phyloP scores from a whole-genome alignment of 352 stramenopile species.

The Pythium diclinum region DNA sequence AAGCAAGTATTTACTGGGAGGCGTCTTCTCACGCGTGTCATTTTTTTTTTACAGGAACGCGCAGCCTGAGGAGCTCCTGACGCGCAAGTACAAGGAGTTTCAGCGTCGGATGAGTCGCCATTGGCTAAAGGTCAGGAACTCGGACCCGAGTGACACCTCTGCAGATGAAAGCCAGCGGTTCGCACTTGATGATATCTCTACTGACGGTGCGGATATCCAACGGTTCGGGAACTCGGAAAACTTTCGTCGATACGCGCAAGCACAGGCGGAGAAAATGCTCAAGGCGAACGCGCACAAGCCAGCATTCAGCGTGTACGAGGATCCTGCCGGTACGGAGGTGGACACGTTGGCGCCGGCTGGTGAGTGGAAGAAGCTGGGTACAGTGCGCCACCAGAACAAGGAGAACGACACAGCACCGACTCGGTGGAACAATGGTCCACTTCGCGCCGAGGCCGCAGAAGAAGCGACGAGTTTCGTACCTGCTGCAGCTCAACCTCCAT shows the following conservation, averaged over 20 bases:
- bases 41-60: slow-evolving; percentile 48
- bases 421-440: slow-evolving; percentile 42
- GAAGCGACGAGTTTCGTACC: background rate
- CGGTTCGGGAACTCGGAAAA: slow-evolving; percentile 55
- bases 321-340: slow-evolving; percentile 45
- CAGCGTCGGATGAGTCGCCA: slow-evolving; percentile 80
- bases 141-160: slow-evolving; percentile 24
- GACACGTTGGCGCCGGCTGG: slow-evolving; percentile 58
- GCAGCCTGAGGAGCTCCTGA: slow-evolving; percentile 58
- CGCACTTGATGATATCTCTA: slow-evolving; percentile 62
- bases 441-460: background rate
- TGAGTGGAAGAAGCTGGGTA: slow-evolving; percentile 70
- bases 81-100: slow-evolving; percentile 81
- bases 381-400: slow-evolving; percentile 71
- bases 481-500: background rate
- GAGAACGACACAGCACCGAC: slow-evolving; percentile 61
- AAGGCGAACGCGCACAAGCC: slow-evolving; percentile 69
- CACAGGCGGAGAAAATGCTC: slow-evolving; percentile 52
- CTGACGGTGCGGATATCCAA: slow-evolving; percentile 46
- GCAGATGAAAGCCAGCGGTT: slow-evolving; percentile 50
- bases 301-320: slow-evolving; percentile 84
- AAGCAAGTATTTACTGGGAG: too few relatives aligned
- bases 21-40: background rate
- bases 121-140: slow-evolving; percentile 68
- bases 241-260: slow-evolving; percentile 59